A percentile compares a stretch with the other conserved stretches of the same genome.
Conservation (phyloP, 768 basidiomycete genomes). For the Naganishia friedmannii region DNA sequence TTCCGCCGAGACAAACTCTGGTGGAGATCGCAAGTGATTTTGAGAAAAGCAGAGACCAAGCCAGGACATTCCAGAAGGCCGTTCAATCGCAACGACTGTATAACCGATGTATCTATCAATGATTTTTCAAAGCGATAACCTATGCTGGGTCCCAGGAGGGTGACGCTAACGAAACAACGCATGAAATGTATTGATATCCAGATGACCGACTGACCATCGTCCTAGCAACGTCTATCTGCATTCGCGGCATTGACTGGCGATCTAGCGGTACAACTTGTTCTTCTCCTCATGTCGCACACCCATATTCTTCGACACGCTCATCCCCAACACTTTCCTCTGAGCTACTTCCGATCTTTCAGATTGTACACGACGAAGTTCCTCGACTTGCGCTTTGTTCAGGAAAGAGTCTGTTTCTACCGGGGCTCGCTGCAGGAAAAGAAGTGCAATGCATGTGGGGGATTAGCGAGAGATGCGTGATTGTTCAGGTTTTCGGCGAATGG, state of each 20-base stretch:
- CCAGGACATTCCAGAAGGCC: not conserved
- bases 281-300: constrained; percentile 46
- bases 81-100: not conserved
- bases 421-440: constrained; percentile 20
- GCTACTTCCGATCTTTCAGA: constrained; percentile 75
- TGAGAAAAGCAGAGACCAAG: not conserved
- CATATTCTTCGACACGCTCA: constrained; percentile 44
- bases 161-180: too few relatives aligned
- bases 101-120: not conserved
- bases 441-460: not conserved
- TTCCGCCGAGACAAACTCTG: not conserved
- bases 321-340: constrained; percentile 42
- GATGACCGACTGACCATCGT: too few relatives aligned
- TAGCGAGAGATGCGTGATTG: not conserved
- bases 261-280: constrained; percentile 28
- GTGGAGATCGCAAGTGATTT: not conserved
- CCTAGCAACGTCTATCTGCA: too few relatives aligned
- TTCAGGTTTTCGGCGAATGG: not conserved
- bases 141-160: too few relatives aligned
- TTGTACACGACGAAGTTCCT: constrained; percentile 77
- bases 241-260: too few relatives aligned
- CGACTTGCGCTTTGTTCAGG: constrained; percentile 72
- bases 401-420: constrained; percentile 68
- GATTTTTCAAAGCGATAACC: too few relatives aligned
- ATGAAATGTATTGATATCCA: too few relatives aligned